Evolutionary conservation across 768 basidiomycete genomes (phyloP), one percentile per base, ranked within the genome.

Genomic region (Boletus vinaceobasis): DNA sequence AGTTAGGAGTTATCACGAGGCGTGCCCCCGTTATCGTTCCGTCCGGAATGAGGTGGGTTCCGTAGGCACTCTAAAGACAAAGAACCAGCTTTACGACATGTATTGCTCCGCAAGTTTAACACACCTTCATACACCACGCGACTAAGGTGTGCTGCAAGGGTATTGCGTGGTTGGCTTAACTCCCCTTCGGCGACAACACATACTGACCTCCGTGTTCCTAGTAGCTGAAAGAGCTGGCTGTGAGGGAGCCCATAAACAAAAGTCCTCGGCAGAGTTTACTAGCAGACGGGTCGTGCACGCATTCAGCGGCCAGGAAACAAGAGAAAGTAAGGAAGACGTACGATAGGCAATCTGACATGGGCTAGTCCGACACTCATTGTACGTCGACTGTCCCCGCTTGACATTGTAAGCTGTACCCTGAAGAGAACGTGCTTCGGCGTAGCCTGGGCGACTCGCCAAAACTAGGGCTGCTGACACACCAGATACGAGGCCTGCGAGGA

Each of bases 1-100:
- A 90, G 66, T 86, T 84, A n/a, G 87, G 84, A 0, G 89, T 88
- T 58, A 81, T 75, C 5, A 89, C 77, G 65, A 88, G 81, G 65
- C 86, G 87, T 17, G 81, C 86, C 48, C 84, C 84, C 1, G 73
- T 75, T 61, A 90, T 81, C n/a, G 84, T 71, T 31, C 86, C 90
- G 50, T 83, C 80, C 11, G 88, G 90, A 58, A 92, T 88, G 60
- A 87, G 65, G 46, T 83, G 83, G 14, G 81, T 79, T 31, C 87
- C 87, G 45, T 82, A 77, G 36, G 80, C 81, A 59, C 72, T 67
- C 84, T 86, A 52, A 48, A 43, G 29, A 39, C 23, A 47, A 36
- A 33, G 33, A 9, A 36, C 51, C 15, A 53, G 35, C 26, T 37
- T 15, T 19, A 36, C 53, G 36, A 40, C 44, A 36, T 26, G 42